phyloP scores from a whole-genome alignment of 305 asterid genomes.

The Fraxinus latifolia region DNA sequence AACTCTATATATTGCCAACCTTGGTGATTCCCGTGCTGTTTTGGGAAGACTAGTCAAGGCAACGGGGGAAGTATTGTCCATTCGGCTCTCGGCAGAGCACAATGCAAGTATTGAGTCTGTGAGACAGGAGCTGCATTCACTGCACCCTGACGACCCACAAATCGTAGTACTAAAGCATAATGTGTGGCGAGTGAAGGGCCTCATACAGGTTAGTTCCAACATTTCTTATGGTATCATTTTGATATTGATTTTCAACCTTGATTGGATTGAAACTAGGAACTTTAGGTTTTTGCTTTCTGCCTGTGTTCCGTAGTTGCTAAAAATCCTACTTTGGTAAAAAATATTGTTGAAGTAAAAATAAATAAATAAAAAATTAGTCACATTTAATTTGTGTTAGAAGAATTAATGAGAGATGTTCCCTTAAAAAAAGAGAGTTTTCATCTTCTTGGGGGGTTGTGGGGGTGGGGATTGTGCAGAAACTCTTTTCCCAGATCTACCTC shows the following conservation, averaged over 20 bases:
- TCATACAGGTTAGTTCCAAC: slow-evolving; percentile 68
- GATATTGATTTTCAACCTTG: not conserved
- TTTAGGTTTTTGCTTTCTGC: slow-evolving; percentile 1
- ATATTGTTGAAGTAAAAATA: not conserved
- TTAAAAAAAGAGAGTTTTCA: not conserved
- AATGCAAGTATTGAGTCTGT: slow-evolving; percentile 84
- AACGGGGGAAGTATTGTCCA: slow-evolving; percentile 82
- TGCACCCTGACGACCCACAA: slow-evolving; percentile 86
- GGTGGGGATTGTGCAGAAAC: not conserved
- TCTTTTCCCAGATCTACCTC: not conserved
- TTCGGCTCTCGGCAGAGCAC: slow-evolving; percentile 83
- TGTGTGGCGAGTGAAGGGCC: slow-evolving; percentile 94
- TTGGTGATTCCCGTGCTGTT: slow-evolving; percentile 96
- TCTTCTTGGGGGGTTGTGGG: not conserved
- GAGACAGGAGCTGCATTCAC: slow-evolving; percentile 75
- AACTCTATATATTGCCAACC: slow-evolving; percentile 71
- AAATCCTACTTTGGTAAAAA: not conserved
- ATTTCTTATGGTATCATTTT: not conserved
- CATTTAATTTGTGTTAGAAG: not conserved
- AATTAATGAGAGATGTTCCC: not conserved
- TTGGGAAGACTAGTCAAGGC: slow-evolving; percentile 81
- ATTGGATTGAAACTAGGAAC: not conserved
- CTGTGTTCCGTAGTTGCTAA: not conserved
- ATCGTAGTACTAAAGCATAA: slow-evolving; percentile 84
- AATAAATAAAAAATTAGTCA: not conserved